These are phyloP conservation scores for Venturia carpophila DNA, from an alignment of 2,329 filamentous ascomycete genomes.

Conservation along the genomic window DNA sequence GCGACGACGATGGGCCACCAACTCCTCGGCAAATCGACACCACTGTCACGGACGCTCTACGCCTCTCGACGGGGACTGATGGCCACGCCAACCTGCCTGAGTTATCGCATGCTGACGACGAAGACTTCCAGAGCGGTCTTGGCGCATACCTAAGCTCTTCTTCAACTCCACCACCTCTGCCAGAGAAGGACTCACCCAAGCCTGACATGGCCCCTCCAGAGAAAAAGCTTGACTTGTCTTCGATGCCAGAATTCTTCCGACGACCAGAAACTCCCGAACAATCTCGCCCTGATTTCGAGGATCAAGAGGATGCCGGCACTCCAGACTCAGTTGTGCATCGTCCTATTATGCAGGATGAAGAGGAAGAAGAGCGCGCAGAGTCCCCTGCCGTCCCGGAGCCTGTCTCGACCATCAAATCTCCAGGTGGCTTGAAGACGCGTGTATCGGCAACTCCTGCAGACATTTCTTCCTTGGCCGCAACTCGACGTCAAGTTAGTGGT, in stretches of 20 bases:
- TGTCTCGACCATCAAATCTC: constrained; percentile 80
- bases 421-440: constrained; percentile 79
- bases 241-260: constrained; percentile 23
- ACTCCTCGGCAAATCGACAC: constrained; percentile 36
- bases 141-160: constrained; percentile 43
- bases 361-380: constrained; percentile 36
- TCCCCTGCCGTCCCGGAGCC: constrained; percentile 68
- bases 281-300: constrained; percentile 21
- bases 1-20: constrained; percentile 37
- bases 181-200: constrained; percentile 20
- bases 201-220: not conserved
- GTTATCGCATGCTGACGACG: constrained; percentile 43
- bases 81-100: constrained; percentile 38
- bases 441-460: constrained; percentile 84
- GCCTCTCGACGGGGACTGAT: constrained; percentile 25
- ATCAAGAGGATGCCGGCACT: constrained; percentile 51
- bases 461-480: constrained; percentile 73
- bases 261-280: constrained; percentile 9
- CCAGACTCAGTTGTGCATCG: constrained; percentile 88
- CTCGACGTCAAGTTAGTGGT: constrained; percentile 75
- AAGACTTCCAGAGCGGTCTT: constrained; percentile 49
- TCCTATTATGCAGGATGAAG: constrained; percentile 40
- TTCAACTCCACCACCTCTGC: constrained; percentile 31
- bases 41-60: constrained; percentile 20
- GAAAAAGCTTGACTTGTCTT: constrained; percentile 11